phyloP scores from a whole-genome alignment of 768 basidiomycete genomes.

The Hemileccinum impolitum region DNA sequence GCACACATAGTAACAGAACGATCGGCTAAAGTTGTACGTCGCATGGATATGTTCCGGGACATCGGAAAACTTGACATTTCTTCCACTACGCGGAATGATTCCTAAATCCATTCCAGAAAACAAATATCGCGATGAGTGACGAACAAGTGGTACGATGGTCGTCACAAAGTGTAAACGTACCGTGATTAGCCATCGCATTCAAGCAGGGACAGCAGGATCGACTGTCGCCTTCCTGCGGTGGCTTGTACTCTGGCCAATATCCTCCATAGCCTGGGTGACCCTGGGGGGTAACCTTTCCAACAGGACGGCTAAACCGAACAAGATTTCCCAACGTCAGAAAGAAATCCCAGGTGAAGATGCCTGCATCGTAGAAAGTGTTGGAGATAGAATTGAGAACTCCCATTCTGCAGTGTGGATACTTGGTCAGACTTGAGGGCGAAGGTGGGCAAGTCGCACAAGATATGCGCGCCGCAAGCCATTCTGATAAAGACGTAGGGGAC shows the following conservation, averaged over 20 bases:
- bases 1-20: conserved; percentile 64
- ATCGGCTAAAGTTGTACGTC: conserved; percentile 67
- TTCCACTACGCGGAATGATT: conserved; percentile 59
- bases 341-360: conserved; percentile 10
- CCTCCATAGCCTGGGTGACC: conserved; percentile 56
- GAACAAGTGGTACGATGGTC: background rate
- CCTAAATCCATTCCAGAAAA: conserved; percentile 14
- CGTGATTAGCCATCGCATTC: conserved; percentile 81
- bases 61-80: conserved; percentile 56
- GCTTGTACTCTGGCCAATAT: conserved; percentile 63
- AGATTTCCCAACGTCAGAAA: conserved; percentile 15
- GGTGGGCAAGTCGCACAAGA: no score
- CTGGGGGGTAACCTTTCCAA: conserved; percentile 50
- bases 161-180: conserved; percentile 51
- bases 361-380: background rate
- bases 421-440: no score
- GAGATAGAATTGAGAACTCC: conserved; percentile 3
- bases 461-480: no score
- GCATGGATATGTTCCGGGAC: conserved; percentile 37
- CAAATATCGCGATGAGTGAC: background rate
- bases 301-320: conserved; percentile 26
- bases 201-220: conserved; percentile 68
- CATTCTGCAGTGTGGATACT: conserved; percentile 3
- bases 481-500: no score
- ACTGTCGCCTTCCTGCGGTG: conserved; percentile 61